Evolutionary conservation across 148 eudicot species (phyloP).

Genomic region (Chenopodium berlandieri): DNA sequence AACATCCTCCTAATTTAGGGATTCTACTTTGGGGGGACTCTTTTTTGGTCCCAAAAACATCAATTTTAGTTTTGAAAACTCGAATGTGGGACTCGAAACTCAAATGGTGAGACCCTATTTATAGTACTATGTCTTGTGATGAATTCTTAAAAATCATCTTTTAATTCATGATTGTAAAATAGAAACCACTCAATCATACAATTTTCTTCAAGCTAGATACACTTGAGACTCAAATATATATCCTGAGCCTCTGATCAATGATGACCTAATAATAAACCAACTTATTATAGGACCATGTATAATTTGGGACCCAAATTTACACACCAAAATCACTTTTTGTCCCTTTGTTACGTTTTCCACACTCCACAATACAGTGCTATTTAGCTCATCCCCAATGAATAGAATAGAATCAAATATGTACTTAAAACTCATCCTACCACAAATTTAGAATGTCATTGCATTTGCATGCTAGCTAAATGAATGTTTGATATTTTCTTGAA

Average conservation of each 20-base stretch:
- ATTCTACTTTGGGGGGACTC: too few relatives aligned
- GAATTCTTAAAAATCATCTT: too few relatives aligned
- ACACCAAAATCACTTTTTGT: not conserved
- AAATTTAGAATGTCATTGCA: not conserved
- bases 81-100: too few relatives aligned
- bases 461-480: not conserved
- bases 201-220: too few relatives aligned
- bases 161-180: too few relatives aligned
- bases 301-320: too few relatives aligned
- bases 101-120: too few relatives aligned
- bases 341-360: not conserved
- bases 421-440: conserved; percentile 10
- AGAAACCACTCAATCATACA: too few relatives aligned
- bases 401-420: not conserved
- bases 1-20: too few relatives aligned
- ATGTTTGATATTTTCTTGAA: not conserved
- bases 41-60: too few relatives aligned
- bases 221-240: not conserved
- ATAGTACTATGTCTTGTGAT: too few relatives aligned
- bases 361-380: not conserved
- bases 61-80: too few relatives aligned
- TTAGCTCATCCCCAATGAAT: not conserved
- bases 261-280: not conserved
- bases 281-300: not conserved
- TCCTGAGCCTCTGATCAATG: not conserved